Conservation (phyloP, 768 basidiomycete species). For the Boletus rufocinnamomeus region DNA sequence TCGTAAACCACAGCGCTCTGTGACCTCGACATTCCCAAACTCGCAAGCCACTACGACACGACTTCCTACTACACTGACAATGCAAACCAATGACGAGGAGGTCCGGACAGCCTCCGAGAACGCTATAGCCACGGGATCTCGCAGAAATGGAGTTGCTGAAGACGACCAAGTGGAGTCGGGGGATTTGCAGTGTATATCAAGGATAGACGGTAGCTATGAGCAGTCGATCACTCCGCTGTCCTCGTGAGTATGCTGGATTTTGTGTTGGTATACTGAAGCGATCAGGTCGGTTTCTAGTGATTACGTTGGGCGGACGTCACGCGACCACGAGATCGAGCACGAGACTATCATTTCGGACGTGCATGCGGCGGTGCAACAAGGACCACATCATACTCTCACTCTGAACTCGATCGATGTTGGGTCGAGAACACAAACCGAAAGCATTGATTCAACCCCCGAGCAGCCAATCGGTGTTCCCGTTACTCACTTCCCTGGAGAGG, state of each 20-base stretch:
- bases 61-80: too few relatives aligned
- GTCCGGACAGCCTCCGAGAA: too few relatives aligned
- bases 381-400: not conserved
- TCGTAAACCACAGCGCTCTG: too few relatives aligned
- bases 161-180: too few relatives aligned
- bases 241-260: slow-evolving; percentile 4
- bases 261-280: not conserved
- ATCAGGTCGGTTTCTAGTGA: slow-evolving; percentile 1
- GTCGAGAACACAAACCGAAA: not conserved
- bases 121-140: too few relatives aligned
- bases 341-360: not conserved
- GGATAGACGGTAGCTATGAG: not conserved
- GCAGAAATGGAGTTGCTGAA: too few relatives aligned
- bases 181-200: too few relatives aligned
- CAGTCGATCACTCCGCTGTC: not conserved
- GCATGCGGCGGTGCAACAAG: not conserved
- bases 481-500: not conserved
- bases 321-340: not conserved
- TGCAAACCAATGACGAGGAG: not conserved
- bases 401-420: not conserved
- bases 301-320: not conserved
- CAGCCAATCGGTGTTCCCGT: not conserved
- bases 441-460: not conserved
- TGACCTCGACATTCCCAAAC: not conserved
- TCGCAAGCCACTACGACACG: not conserved